These are phyloP conservation scores for Cercospora sp. DNA, from an alignment of 2,329 filamentous ascomycete genomes.

Conservation along the genomic window DNA sequence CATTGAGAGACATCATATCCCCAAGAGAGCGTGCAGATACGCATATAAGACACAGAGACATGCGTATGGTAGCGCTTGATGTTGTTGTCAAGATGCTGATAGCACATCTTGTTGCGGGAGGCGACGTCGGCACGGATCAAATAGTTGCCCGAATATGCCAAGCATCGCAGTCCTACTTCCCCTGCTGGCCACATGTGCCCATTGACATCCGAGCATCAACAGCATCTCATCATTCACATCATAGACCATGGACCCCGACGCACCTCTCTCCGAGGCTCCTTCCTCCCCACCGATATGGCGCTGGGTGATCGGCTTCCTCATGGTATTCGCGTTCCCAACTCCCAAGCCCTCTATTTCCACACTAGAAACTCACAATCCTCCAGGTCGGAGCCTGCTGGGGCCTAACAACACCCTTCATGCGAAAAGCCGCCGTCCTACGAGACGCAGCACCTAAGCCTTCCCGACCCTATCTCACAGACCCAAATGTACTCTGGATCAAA, in stretches of 20 bases:
- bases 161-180: not conserved
- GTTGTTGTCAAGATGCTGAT: not conserved
- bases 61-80: not conserved
- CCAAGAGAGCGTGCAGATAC: no score
- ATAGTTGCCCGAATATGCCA: not conserved
- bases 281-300: constrained; percentile 60
- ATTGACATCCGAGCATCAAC: not conserved
- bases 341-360: not conserved
- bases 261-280: constrained; percentile 20
- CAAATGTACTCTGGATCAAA: constrained; percentile 59
- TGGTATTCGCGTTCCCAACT: constrained; percentile 47
- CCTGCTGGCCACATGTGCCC: not conserved
- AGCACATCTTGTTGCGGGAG: not conserved
- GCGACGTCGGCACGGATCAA: not conserved
- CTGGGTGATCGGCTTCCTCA: constrained; percentile 84
- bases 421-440: constrained; percentile 69
- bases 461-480: constrained; percentile 47
- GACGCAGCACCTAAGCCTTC: constrained; percentile 50
- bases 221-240: not conserved
- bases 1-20: no score
- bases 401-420: constrained; percentile 85
- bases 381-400: constrained; percentile 82
- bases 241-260: constrained; percentile 34
- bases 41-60: not conserved
- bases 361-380: not conserved